Evolutionary conservation across 805 yeast species (phyloP).

Genomic region (Saccharomycopsis oosterbeekiorum): DNA sequence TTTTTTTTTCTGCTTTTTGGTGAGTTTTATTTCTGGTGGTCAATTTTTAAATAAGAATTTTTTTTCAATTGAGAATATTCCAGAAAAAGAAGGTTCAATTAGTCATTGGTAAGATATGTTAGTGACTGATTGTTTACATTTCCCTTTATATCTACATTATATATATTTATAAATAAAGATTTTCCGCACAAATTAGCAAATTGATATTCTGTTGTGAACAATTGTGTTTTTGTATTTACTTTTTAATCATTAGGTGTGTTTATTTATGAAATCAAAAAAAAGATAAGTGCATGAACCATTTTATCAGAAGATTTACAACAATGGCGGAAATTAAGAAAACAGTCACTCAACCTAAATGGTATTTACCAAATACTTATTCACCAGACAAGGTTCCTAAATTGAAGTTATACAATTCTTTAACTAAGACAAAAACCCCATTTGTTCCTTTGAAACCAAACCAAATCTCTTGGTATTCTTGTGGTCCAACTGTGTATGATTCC

Average conservation of each 20-base stretch:
- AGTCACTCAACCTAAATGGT: slow-evolving; percentile 46
- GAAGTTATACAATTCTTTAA: slow-evolving; percentile 72
- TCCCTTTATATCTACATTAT: too few relatives aligned
- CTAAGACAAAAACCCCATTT: slow-evolving; percentile 71
- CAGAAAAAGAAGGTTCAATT: not conserved
- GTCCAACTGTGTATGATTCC: slow-evolving; percentile 95
- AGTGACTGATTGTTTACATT: too few relatives aligned
- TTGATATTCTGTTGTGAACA: too few relatives aligned
- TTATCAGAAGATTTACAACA: not conserved
- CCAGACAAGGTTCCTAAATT: slow-evolving; percentile 33
- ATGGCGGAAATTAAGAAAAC: slow-evolving; percentile 25
- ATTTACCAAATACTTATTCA: slow-evolving; percentile 18
- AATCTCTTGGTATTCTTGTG: slow-evolving; percentile 95
- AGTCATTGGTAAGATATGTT: too few relatives aligned
- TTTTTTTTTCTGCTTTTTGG: not conserved
- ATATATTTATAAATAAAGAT: too few relatives aligned
- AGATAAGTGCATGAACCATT: not conserved
- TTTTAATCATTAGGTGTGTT: not conserved
- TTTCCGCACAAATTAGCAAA: too few relatives aligned
- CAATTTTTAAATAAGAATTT: too few relatives aligned
- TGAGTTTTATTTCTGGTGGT: not conserved
- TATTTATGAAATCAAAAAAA: not conserved
- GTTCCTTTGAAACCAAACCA: slow-evolving; percentile 52
- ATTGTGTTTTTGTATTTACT: not conserved
- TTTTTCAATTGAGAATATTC: not conserved